Evolutionary conservation across 208 protist species (phyloP), one percentile per base, ranked within the genome.

Genomic region (Trypanosoma scelopori): DNA sequence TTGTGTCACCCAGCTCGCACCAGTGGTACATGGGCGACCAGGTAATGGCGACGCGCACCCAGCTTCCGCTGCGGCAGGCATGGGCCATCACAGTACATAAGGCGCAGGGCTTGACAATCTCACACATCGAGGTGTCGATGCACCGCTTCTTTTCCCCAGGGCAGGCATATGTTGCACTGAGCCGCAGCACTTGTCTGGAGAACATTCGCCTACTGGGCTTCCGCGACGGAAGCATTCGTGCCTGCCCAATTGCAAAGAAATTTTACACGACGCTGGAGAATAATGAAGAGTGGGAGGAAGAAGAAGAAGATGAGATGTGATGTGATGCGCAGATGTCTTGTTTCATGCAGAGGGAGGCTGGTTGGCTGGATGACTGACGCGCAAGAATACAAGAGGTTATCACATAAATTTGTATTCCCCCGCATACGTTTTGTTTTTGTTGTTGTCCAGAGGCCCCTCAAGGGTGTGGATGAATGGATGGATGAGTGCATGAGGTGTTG

Each of bases 21-120:
- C 43, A 55, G 20, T 82, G 76, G 72, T 82, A 75, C 53, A 78
- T 74, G 72, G 75, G 74, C 3, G 67, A 76, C 46, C 6, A 39
- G 48, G 50, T 52, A 0, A 55, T 84, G 18, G 74, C 81, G n/a
- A 72, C 60, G 13, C 83, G 81, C 27, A 87, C 71, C 32, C 87
- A 93, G 60, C 47, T 98, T 9, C 96, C 97, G 9, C 72, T 99
- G 30, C 85, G 76, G 5, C 82, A 98, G 15, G 97, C 94, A 5
- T 98, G 94, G 93, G 94, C 94, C 3, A 76, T 97, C 41, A 97
- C 94, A 18, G 93, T 98, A 49, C 96, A 99, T 84, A 99, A 99
- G 64, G 78, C 81, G 15, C 97, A 99, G 64, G 96, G 97, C 30
- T 77, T 98, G 50, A 92, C 83, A 15, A 74, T 95, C 7, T 64